A percentile compares a stretch with the other conserved stretches of the same genome.
phyloP scores from a whole-genome alignment of 805 yeast species.

The Yamadazyma paraphyllophila region DNA sequence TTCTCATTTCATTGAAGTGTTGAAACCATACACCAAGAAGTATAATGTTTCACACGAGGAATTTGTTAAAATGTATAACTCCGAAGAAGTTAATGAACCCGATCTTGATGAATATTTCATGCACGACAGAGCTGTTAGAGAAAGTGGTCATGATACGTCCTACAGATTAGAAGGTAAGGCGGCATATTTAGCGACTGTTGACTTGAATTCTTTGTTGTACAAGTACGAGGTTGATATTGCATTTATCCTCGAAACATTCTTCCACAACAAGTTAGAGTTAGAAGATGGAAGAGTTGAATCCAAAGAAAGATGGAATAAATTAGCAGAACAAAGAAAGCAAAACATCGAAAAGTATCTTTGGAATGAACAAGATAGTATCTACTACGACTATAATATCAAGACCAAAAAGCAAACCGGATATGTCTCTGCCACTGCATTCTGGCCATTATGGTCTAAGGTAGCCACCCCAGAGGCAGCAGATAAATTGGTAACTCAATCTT shows the following conservation, averaged over 20 bases:
- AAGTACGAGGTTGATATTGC: slow-evolving; percentile 90
- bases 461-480: slow-evolving; percentile 69
- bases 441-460: slow-evolving; percentile 86
- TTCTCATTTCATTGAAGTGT: slow-evolving; percentile 74
- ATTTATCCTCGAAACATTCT: slow-evolving; percentile 52
- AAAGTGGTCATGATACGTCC: slow-evolving; percentile 93
- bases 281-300: slow-evolving; percentile 31
- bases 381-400: slow-evolving; percentile 78
- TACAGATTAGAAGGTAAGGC: slow-evolving; percentile 88
- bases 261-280: slow-evolving; percentile 45
- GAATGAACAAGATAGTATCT: slow-evolving; percentile 77
- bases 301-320: slow-evolving; percentile 58
- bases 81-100: slow-evolving; percentile 66
- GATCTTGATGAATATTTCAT: slow-evolving; percentile 82
- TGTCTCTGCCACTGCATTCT: slow-evolving; percentile 86
- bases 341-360: slow-evolving; percentile 71
- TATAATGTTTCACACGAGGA: slow-evolving; percentile 59
- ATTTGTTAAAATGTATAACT: slow-evolving; percentile 61
- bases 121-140: slow-evolving; percentile 94
- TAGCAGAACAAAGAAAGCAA: slow-evolving; percentile 53
- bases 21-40: slow-evolving; percentile 67
- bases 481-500: slow-evolving; percentile 51
- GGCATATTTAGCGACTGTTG: slow-evolving; percentile 88
- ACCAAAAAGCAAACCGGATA: slow-evolving; percentile 54
- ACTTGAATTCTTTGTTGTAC: slow-evolving; percentile 78